Base-by-base conservation (phyloP, 2,329 filamentous ascomycete species). In the Aspergillus terreus region DNA sequence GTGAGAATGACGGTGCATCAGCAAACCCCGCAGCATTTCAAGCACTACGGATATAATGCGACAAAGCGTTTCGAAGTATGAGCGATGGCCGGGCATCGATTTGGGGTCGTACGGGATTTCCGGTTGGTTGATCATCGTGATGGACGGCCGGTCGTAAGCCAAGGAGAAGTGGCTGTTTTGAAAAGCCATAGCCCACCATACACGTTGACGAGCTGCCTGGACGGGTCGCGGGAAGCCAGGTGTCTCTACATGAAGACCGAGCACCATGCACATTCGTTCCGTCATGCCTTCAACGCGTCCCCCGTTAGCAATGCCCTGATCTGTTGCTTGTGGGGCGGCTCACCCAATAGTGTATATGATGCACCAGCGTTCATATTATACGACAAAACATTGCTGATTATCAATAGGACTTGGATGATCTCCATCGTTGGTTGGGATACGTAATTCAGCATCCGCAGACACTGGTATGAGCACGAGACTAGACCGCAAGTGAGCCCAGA, bases 361-460 rank as follows among this genome's bases (percentile, higher is more conserved):
- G 82, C 81, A 7, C 82, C 82, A 14, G 82, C 82, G 54, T 85
- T 85, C 80, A 82, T 83, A 59, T 82, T 83, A 63, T 83, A 82
- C 1, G 80, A 82, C 36, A 83, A 75, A 47, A 82, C 82, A 63
- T 83, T 83, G 56, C 81, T 80, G 25, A 85, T 82, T 23, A 85
- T 80, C 17, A 85, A 71, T 35, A 85, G 73, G 1, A 82, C 80
- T 61, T 85, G 81, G 47, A 85, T 82, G 46, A 78, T 81, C 57
- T 84, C 81, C 32, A 84, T 64, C 12, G 78, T 80, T 27, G 82
- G 79, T 57, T 82, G 79, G 2, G 82, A 83, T 6, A 85, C 70
- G 69, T 84, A 85, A 58, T 85, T 85, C 47, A 81, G 79, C 67
- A 84, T 82, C 7, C 82, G 79, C 38, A 85, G 67, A 61, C 82